Conservation (phyloP, 2,329 filamentous ascomycete species). For the Aaosphaeria pasadenensis region DNA sequence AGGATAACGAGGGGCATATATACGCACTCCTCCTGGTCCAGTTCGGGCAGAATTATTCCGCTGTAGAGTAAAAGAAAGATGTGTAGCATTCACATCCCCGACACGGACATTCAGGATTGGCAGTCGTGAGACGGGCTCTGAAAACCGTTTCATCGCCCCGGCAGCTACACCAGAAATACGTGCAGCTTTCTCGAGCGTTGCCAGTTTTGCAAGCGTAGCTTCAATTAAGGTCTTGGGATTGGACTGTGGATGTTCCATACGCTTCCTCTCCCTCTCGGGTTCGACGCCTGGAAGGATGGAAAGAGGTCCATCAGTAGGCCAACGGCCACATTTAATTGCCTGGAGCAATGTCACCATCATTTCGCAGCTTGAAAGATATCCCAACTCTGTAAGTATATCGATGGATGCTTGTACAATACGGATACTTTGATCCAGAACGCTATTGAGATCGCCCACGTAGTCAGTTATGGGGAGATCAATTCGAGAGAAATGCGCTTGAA, state of each 20-base stretch:
- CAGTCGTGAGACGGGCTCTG: conserved; percentile 62
- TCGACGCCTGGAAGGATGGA: conserved; percentile 76
- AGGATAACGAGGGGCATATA: conserved; percentile 86
- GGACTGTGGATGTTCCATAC: conserved; percentile 39
- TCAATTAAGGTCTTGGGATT: conserved; percentile 37
- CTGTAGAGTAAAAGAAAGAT: conserved; percentile 61
- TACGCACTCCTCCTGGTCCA: conserved; percentile 57
- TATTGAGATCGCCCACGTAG: conserved; percentile 90
- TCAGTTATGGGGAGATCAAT: conserved; percentile 92
- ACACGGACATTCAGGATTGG: conserved; percentile 67
- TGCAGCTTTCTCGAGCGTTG: conserved; percentile 34
- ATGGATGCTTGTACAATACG: conserved; percentile 96
- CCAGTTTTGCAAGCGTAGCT: conserved; percentile 22
- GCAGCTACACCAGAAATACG: conserved; percentile 52
- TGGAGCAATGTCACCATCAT: conserved; percentile 85
- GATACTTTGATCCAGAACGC: conserved; percentile 90
- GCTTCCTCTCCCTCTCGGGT: conserved; percentile 41
- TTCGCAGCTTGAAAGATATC: conserved; percentile 71
- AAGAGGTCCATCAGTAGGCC: conserved; percentile 78
- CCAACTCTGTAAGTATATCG: conserved; percentile 89
- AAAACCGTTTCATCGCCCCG: conserved; percentile 47
- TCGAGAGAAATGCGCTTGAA: conserved; percentile 93
- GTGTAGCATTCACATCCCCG: conserved; percentile 58
- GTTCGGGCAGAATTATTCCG: conserved; percentile 58
- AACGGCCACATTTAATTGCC: conserved; percentile 87